These are phyloP conservation scores for Xylaria cubensis DNA, from an alignment of 495 filamentous ascomycete genomes.

Conservation along the genomic window DNA sequence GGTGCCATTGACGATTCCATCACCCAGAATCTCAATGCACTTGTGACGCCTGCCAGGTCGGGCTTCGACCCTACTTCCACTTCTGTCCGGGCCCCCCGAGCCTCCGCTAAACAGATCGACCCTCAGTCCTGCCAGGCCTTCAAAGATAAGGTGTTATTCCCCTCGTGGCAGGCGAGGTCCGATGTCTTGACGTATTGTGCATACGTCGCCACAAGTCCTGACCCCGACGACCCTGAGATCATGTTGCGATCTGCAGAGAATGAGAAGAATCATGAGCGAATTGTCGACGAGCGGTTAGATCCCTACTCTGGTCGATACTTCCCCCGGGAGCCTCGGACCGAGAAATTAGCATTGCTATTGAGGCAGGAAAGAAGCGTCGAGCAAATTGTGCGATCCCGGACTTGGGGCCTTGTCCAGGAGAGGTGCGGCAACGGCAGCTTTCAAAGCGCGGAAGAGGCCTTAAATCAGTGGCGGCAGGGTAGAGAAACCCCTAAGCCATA, in stretches of 20 bases:
- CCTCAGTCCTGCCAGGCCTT: constrained; percentile 69
- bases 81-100: constrained; percentile 56
- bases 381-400: constrained; percentile 80
- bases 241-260: constrained; percentile 73
- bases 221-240: constrained; percentile 86
- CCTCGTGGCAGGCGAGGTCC: constrained; percentile 84
- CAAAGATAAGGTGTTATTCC: constrained; percentile 81
- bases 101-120: constrained; percentile 62
- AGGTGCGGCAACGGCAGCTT: constrained; percentile 67
- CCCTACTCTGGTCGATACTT: constrained; percentile 89
- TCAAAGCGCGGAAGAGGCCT: constrained; percentile 66
- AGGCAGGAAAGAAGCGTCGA: constrained; percentile 88
- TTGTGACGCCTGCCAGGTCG: constrained; percentile 73
- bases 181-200: constrained; percentile 91
- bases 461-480: constrained; percentile 53
- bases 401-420: constrained; percentile 82
- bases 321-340: constrained; percentile 81
- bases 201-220: constrained; percentile 82
- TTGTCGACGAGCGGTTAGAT: constrained; percentile 89
- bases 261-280: constrained; percentile 70
- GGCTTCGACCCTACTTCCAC: constrained; percentile 87
- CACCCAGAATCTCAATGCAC: constrained; percentile 88
- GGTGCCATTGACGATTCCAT: constrained; percentile 91
- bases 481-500: constrained; percentile 28
- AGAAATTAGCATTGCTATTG: constrained; percentile 76